Evolutionary conservation across 2,329 filamentous ascomycete species (phyloP).

Genomic region (Setomelanomma holmii): DNA sequence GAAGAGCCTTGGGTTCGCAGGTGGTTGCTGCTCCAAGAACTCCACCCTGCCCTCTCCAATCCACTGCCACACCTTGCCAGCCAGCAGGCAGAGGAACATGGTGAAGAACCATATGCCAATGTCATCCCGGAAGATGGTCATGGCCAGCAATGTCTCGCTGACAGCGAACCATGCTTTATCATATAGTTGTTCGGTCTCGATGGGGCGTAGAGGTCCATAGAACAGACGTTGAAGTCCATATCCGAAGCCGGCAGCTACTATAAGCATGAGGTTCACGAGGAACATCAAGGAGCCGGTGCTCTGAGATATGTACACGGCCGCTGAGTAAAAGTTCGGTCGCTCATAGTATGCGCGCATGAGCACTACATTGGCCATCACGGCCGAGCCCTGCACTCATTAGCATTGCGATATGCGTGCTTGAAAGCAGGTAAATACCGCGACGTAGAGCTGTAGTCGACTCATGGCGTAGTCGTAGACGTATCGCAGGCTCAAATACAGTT

Average conservation of each 20-base stretch:
- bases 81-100: conserved; percentile 93
- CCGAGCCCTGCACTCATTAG: conserved; percentile 63
- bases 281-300: conserved; percentile 96
- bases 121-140: conserved; percentile 98
- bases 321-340: conserved; percentile 97
- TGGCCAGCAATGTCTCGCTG: conserved; percentile 93
- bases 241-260: conserved; percentile 80
- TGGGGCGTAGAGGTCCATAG: conserved; percentile 86
- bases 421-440: conserved; percentile 34
- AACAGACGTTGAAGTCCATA: conserved; percentile 89
- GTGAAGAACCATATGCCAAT: conserved; percentile 92
- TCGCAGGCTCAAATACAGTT: conserved; percentile 11
- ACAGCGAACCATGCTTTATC: conserved; percentile 98
- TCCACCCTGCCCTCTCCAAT: conserved; percentile 95
- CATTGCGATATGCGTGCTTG: conserved; percentile 5
- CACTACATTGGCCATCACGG: conserved; percentile 82
- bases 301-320: conserved; percentile 94
- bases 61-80: conserved; percentile 98
- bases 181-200: conserved; percentile 96
- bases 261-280: conserved; percentile 86
- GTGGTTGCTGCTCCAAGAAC: conserved; percentile 92
- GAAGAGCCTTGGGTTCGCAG: conserved; percentile 85
- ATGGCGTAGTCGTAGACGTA: conserved; percentile 26
- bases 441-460: conserved; percentile 44
- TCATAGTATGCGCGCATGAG: conserved; percentile 92